Base-by-base conservation (phyloP, 164 flowering plant genomes). In the Amborella trichopoda region DNA sequence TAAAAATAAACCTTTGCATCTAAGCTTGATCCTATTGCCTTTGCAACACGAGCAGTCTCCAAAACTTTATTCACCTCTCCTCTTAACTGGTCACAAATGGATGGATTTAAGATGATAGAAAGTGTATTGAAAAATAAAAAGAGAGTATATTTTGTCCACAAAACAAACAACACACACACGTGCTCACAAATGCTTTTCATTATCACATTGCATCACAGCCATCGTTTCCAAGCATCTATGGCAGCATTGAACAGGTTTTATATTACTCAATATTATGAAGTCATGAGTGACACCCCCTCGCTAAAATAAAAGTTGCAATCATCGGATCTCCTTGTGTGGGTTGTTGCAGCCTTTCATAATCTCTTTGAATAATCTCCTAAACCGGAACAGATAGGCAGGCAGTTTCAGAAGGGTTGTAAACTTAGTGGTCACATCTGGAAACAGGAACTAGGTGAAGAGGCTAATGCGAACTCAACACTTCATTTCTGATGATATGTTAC, bases 31-130 rank as follows among this genome's bases (percentile, higher is more conserved):
- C 99, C 99, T 28, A 93, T 82, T 50, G 87, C 53, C 69, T 82
- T 87, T 26, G 56, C 80, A 2, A 64, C 63, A 13, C 95, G 90
- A 58, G 99, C 96, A 50, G 60, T 56, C 66, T 87, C 99, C 27
- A 93, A 64, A 27, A 78, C 87, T 64, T 74, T 84, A 48, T 93
- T 87, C 45, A 82, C 95, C 81, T 93, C 96, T 4, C 78, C 82
- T 61, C 95, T 71, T 64, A 93, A 66, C 99, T 91, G 76, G 50
- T 46, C 48, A 62, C 61, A 55, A 52, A 50, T 36, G 37, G n/a
- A n/a, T n/a, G n/a, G n/a, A n/a, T n/a, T n/a, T n/a, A n/a, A 42
- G 18, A 30, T 33, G 22, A 9, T 24, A 24, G 10, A 41, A 16
- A 19, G n/a, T n/a, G n/a, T n/a, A n/a, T 14, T n/a, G 41, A 8